phyloP scores from a whole-genome alignment of 2,329 filamentous ascomycete genomes.

The Remersonia thermophila region DNA sequence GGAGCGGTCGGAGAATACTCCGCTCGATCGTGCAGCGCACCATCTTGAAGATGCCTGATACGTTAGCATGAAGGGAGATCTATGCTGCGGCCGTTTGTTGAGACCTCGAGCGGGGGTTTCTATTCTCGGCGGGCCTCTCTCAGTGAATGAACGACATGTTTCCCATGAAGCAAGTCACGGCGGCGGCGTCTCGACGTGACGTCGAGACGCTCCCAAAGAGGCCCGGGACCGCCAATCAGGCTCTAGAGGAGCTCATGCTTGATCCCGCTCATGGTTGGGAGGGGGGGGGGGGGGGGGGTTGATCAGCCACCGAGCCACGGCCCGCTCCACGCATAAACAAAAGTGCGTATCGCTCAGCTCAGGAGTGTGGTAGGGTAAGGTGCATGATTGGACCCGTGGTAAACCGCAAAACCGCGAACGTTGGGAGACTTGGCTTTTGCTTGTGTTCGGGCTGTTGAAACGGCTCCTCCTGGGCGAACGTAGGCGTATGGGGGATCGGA shows the following conservation, averaged over 20 bases:
- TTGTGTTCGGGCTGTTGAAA: too few species aligned
- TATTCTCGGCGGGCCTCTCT: slow-evolving; percentile 8
- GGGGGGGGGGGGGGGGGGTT: too few species aligned
- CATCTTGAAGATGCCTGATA: neutral
- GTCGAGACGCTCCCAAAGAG: slow-evolving; percentile 1
- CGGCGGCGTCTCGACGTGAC: too few species aligned
- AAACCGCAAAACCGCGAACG: neutral
- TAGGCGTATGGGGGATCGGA: too few species aligned
- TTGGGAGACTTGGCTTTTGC: neutral
- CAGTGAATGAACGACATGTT: neutral
- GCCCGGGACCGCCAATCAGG: slow-evolving; percentile 16
- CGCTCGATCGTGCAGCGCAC: slow-evolving; percentile 4
- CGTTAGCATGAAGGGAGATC: neutral
- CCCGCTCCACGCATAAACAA: neutral
- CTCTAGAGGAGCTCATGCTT: slow-evolving; percentile 11
- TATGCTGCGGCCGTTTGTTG: slow-evolving; percentile 4
- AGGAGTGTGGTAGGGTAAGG: too few species aligned
- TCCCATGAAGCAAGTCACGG: slow-evolving; percentile 1
- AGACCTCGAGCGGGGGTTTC: slow-evolving; percentile 4
- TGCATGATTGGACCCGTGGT: too few species aligned
- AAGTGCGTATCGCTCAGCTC: neutral
- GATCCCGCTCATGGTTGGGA: neutral
- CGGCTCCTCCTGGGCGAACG: too few species aligned
- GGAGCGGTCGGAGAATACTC: too few species aligned
- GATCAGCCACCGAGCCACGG: neutral